phyloP scores from a whole-genome alignment of 176 grass and related monocot species.

The Paspalum notatum region DNA sequence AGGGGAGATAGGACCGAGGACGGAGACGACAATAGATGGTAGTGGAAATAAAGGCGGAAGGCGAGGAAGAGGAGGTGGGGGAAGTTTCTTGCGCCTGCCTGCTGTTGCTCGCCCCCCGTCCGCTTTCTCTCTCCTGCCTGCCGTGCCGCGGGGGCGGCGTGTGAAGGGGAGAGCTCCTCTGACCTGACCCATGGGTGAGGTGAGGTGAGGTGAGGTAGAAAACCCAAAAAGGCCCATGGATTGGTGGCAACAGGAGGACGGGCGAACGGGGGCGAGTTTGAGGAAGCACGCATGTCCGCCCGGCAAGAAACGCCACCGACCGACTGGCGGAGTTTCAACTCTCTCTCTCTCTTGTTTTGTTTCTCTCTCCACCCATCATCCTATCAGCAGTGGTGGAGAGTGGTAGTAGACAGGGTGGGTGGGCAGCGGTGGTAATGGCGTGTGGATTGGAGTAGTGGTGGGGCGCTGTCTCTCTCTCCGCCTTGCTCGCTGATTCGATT shows the following conservation, averaged over 20 bases:
- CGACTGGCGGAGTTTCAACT: conserved; percentile 21
- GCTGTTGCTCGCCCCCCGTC: conserved; percentile 3
- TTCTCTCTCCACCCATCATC: conserved; percentile 40
- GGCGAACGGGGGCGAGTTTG: not conserved
- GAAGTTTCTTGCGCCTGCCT: conserved; percentile 49
- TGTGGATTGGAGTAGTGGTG: conserved; percentile 24
- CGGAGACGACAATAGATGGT: conserved; percentile 25
- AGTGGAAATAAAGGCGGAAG: conserved; percentile 48
- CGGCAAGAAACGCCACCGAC: conserved; percentile 21
- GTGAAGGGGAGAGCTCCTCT: conserved; percentile 27
- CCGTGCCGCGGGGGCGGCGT: conserved; percentile 34
- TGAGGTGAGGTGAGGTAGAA: conserved; percentile 21
- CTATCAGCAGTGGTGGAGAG: conserved; percentile 21
- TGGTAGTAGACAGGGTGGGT: conserved; percentile 3
- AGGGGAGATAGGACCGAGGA: conserved; percentile 33
- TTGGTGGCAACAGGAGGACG: conserved; percentile 21
- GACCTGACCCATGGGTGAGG: conserved; percentile 32
- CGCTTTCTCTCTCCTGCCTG: conserved; percentile 25
- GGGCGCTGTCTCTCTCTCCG: conserved; percentile 15
- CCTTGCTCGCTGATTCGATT: not conserved
- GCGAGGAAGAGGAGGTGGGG: conserved; percentile 36
- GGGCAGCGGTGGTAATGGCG: conserved; percentile 37
- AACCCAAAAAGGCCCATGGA: conserved; percentile 43
- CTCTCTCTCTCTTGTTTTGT: not conserved
- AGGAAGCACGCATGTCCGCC: conserved; percentile 7